Evolutionary conservation across 106 monocot species (phyloP), one percentile per base, ranked within the genome.

Genomic region (Allium fistulosum): DNA sequence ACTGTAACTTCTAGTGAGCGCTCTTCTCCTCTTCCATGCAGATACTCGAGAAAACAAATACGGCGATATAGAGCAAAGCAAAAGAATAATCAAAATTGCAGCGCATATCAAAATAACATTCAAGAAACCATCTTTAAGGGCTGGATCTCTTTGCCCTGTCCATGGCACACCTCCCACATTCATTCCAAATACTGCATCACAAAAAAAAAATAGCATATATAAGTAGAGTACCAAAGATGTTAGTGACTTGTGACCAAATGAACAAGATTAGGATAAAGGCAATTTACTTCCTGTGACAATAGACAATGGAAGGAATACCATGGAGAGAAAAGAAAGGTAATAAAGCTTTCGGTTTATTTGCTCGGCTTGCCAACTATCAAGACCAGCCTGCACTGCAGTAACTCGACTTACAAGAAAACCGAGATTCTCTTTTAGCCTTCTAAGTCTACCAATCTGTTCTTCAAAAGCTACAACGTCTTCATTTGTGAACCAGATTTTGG

Each of bases 81-180:
- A 37, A 48, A 88, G 92, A 50, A 96, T 69, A 8, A 96, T 62
- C 61, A 87, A 59, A 0, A 95, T 76, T 10, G 58, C 77, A 62
- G 71, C 90, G 57, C 92, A 86, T n/a, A 96, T 60, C 17, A 96
- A 10, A 70, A 96, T 74, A 16, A 96, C 96, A 62, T 92, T 88
- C 26, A 76, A 58, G 62, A 96, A 96, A 27, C 96, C 96, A 59
- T 88, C 75, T 55, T 80, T 73, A 14, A 82, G 16, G 47, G 51
- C 53, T 9, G 91, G 91, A 48, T 79, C 69, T n/a, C 71, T 82
- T 68, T 90, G 86, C 26, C 75, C 76, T 47, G 96, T 92, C 96
- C 96, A 96, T 61, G 96, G 96, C 11, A 97, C 92, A 26, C 96
- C 92, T 8, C 92, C 96, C 18, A 97, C 96, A 63, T 97, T 97